Conservation (phyloP, 768 basidiomycete species). For the Suillus hirtellus region DNA sequence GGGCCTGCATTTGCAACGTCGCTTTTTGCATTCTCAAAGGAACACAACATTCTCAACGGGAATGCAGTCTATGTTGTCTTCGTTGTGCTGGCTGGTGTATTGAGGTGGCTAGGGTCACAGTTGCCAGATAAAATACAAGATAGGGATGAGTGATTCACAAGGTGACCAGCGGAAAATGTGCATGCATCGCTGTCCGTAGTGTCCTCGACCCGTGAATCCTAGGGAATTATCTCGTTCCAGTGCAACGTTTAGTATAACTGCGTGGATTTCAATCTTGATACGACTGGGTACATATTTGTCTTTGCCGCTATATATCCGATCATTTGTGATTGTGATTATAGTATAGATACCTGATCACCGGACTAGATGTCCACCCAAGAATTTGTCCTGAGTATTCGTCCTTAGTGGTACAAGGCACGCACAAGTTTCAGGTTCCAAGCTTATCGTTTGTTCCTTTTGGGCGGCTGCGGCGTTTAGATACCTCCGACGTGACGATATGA, state of each 20-base stretch:
- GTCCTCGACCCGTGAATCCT: too few relatives aligned
- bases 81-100: slow-evolving; percentile 34
- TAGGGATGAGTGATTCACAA: slow-evolving; percentile 23
- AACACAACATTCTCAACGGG: slow-evolving; percentile 45
- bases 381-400: slow-evolving; percentile 76
- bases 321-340: neutral
- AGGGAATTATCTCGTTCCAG: neutral
- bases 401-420: slow-evolving; percentile 75
- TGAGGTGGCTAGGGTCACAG: slow-evolving; percentile 37
- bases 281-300: neutral
- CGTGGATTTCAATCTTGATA: neutral
- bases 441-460: too few relatives aligned
- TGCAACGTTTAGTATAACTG: neutral
- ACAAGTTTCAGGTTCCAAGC: slow-evolving; percentile 53
- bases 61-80: slow-evolving; percentile 49
- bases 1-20: slow-evolving; percentile 53
- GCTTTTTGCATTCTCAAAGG: slow-evolving; percentile 49
- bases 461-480: too few relatives aligned
- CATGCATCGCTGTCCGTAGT: neutral
- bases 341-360: slow-evolving; percentile 13
- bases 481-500: too few relatives aligned
- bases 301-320: neutral
- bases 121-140: slow-evolving; percentile 45
- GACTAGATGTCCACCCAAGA: slow-evolving; percentile 59
- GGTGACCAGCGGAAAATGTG: neutral